A percentile compares a stretch with the other conserved stretches of the same genome.
Evolutionary conservation across 2,329 filamentous ascomycete genomes (phyloP).

Genomic region (Sordariomycetes sp.): DNA sequence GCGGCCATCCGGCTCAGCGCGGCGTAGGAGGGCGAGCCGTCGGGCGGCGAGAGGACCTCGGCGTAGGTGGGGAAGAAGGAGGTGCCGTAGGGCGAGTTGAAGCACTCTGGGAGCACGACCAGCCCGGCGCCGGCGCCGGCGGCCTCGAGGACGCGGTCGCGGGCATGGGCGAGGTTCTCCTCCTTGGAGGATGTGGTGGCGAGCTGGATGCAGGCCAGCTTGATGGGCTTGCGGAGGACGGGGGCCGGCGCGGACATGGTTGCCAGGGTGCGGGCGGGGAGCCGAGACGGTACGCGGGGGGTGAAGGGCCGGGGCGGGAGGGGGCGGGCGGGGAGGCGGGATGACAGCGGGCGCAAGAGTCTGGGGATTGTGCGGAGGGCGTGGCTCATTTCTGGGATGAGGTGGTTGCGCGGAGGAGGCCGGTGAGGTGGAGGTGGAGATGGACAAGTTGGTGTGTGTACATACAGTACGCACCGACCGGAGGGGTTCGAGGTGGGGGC

Average conservation of each 20-base stretch:
- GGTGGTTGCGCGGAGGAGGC: background rate
- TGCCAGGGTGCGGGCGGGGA: background rate
- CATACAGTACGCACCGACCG: background rate
- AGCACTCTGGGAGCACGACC: slow-evolving; percentile 93
- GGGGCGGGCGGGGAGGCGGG: background rate
- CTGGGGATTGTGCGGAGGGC: slow-evolving; percentile 2
- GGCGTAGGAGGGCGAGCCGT: slow-evolving; percentile 74
- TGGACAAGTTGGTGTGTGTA: background rate
- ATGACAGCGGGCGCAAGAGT: background rate
- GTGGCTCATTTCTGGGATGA: background rate
- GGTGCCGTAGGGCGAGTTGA: slow-evolving; percentile 92
- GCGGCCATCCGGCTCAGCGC: slow-evolving; percentile 70
- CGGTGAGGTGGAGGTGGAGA: background rate
- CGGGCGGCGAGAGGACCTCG: slow-evolving; percentile 70
- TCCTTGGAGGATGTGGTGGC: slow-evolving; percentile 74
- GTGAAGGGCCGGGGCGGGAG: background rate
- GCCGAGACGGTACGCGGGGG: slow-evolving; percentile 18
- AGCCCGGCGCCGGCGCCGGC: slow-evolving; percentile 67
- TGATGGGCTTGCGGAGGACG: slow-evolving; percentile 65
- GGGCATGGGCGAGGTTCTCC: slow-evolving; percentile 72
- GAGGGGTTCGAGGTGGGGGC: too few species aligned
- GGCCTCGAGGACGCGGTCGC: slow-evolving; percentile 73
- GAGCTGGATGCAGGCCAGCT: slow-evolving; percentile 73
- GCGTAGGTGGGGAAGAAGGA: slow-evolving; percentile 86
- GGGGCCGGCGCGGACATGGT: slow-evolving; percentile 17